Base-by-base conservation (phyloP, 192 early-diverging fungal species). In the Phycomyces blakesleeanus region DNA sequence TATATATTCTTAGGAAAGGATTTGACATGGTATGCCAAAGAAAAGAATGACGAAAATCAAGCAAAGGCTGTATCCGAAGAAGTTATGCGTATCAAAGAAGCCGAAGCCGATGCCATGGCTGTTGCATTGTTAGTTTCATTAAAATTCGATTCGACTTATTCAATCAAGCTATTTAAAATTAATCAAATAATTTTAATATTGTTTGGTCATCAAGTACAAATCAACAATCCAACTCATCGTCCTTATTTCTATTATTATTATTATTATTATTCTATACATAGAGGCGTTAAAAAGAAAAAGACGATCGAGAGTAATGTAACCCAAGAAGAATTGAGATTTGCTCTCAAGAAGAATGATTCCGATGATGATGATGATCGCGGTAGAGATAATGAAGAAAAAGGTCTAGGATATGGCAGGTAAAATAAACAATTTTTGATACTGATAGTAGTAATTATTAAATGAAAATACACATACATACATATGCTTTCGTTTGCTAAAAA, bases 1-100 rank as follows among this genome's bases (percentile, higher is more conserved):
- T 38, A 38, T 57, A 12, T 63, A 16, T 42, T 59, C 44, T 62
- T 69, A 72, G 78, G 80, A n/a, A 80, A 81, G 21, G 85, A 88
- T 72, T 55, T 89, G 20, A 82, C 76, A 5, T 93, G 89, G 91
- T 92, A 92, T 68, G 79, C 81, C 29, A 91, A 90, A 57, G 77
- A 81, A 55, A 69, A 66, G 34, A 73, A 66, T 3, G 73, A 71
- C 6, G 71, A 61, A 9, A 25, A 63, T 5, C 59, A 54, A 37
- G 11, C 15, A 51, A 67, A 50, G 14, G 69, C 68, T 10, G 42
- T 42, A 1, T 26, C 55, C 24, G 20, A 22, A 41, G 22, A 59
- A 59, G 18, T 41, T 10, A 22, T 66, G 75, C 1, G 54, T 50
- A 78, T 87, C 37, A 87, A 87, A 64, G 80, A 78, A 39, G 80